These are phyloP conservation scores for Cetradonia linearis DNA, from an alignment of 495 filamentous ascomycete species.

Conservation along the genomic window DNA sequence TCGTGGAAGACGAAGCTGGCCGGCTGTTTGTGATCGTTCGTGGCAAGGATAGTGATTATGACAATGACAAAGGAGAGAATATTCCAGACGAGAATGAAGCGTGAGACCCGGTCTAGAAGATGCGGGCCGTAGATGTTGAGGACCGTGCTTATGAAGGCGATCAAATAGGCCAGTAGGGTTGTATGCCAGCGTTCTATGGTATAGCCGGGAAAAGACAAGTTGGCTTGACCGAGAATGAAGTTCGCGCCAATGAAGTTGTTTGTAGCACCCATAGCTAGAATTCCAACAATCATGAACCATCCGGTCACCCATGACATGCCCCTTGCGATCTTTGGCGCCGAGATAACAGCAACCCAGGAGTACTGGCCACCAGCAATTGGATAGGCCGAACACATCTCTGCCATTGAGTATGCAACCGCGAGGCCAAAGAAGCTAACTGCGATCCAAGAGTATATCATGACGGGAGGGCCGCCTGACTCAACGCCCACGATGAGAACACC, in stretches of 20 bases:
- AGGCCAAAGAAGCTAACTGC: slow-evolving; percentile 41
- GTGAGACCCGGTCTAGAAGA: slow-evolving; percentile 43
- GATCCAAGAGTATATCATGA: slow-evolving; percentile 50
- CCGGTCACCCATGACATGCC: slow-evolving; percentile 41
- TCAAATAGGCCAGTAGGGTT: slow-evolving; percentile 42
- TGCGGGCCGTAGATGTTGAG: slow-evolving; percentile 44
- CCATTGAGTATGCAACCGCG: slow-evolving; percentile 47
- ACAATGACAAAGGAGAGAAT: slow-evolving; percentile 43
- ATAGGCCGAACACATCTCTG: slow-evolving; percentile 35
- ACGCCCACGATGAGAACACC: slow-evolving; percentile 49
- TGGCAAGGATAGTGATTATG: slow-evolving; percentile 42
- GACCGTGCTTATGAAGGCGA: slow-evolving; percentile 34
- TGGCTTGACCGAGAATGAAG: slow-evolving; percentile 46
- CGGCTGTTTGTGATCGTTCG: slow-evolving; percentile 45
- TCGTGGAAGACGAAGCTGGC: slow-evolving; percentile 47
- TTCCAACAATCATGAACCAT: slow-evolving; percentile 45
- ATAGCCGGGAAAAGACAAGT: slow-evolving; percentile 43
- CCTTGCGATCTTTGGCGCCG: slow-evolving; percentile 41
- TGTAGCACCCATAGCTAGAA: slow-evolving; percentile 47
- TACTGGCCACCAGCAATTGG: slow-evolving; percentile 33
- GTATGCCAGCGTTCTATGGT: slow-evolving; percentile 49
- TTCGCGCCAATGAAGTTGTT: slow-evolving; percentile 49
- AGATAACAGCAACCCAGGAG: slow-evolving; percentile 47
- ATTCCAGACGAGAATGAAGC: slow-evolving; percentile 45
- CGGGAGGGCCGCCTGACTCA: slow-evolving; percentile 44